phyloP scores from a whole-genome alignment of 78 protist species.

The Dictyostelium discoideum region dicty_2.7 NC_007089.4:1963001-1963500 shows the following conservation, averaged over 20 bases:
- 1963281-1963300: background rate
- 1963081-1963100: slow-evolving; percentile 82
- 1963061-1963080: slow-evolving; percentile 77
- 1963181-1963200: slow-evolving; percentile 88
- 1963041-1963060: background rate
- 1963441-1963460: slow-evolving; percentile 55
- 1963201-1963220: slow-evolving; percentile 83
- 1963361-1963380: background rate
- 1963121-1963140: slow-evolving; percentile 86
- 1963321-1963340: background rate
- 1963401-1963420: slow-evolving; percentile 78
- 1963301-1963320: background rate
- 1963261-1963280: background rate
- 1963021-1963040: background rate
- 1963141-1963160: slow-evolving; percentile 73
- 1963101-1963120: slow-evolving; percentile 86
- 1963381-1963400: background rate
- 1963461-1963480: slow-evolving; percentile 59
- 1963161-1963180: slow-evolving; percentile 88
- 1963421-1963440: slow-evolving; percentile 61
- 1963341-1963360: background rate
- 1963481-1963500: slow-evolving; percentile 32
- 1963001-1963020: background rate
- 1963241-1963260: background rate
- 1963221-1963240: background rate